Evolutionary conservation across 2,329 filamentous ascomycete genomes (phyloP).

Genomic region (Talaromyces sp.): DNA sequence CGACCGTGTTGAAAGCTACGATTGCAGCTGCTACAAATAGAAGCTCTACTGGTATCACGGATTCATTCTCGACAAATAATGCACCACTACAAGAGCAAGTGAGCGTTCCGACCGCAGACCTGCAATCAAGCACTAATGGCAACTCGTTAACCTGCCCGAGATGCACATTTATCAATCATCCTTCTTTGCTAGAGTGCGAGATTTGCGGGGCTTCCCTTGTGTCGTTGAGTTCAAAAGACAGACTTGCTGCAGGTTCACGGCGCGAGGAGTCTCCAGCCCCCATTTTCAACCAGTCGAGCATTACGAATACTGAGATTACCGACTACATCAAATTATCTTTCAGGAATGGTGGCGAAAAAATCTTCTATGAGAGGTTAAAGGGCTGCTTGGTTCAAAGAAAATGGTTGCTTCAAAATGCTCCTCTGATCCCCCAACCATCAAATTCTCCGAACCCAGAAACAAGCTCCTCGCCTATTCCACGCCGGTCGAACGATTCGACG

Average conservation of each 20-base stretch:
- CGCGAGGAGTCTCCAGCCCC: slow-evolving; percentile 78
- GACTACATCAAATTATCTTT: slow-evolving; percentile 92
- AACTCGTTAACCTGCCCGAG: slow-evolving; percentile 62
- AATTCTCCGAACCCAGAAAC: slow-evolving; percentile 27
- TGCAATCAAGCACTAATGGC: slow-evolving; percentile 6
- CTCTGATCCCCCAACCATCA: slow-evolving; percentile 70
- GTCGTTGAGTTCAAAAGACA: slow-evolving; percentile 48
- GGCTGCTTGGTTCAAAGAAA: slow-evolving; percentile 86
- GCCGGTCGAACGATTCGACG: slow-evolving; percentile 25
- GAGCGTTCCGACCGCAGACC: neutral
- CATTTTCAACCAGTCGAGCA: slow-evolving; percentile 48
- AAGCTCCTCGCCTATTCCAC: slow-evolving; percentile 27
- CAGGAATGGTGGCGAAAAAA: slow-evolving; percentile 79
- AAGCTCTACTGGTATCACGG: neutral
- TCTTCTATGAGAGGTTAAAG: slow-evolving; percentile 86
- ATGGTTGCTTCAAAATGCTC: slow-evolving; percentile 88
- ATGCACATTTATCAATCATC: slow-evolving; percentile 92
- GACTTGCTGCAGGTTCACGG: slow-evolving; percentile 24
- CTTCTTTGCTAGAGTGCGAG: slow-evolving; percentile 79
- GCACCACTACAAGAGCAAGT: slow-evolving; percentile 12
- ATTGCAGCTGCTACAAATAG: slow-evolving; percentile 66
- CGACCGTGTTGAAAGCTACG: slow-evolving; percentile 79
- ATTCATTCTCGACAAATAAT: slow-evolving; percentile 21
- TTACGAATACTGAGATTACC: slow-evolving; percentile 56
- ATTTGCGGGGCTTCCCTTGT: slow-evolving; percentile 79